A percentile compares a stretch with the other conserved stretches of the same genome.
Conservation (phyloP, 345 rosid species). For the Citrus glauca region DNA sequence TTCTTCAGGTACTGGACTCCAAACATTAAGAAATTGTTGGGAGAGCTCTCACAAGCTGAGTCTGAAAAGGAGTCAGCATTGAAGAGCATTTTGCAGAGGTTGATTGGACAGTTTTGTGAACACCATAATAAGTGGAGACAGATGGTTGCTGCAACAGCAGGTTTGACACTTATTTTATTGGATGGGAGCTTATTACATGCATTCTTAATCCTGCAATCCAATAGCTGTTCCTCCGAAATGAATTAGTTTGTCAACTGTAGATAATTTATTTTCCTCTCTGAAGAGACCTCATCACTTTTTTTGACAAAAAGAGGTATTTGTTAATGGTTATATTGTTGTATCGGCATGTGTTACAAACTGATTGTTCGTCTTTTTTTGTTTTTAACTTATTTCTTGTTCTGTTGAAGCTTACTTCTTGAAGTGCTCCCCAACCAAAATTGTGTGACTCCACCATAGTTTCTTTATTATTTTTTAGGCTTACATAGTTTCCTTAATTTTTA, state of each 20-base stretch:
- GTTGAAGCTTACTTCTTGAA: neutral
- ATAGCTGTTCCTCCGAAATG: neutral
- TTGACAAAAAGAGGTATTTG: neutral
- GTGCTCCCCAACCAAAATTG: neutral
- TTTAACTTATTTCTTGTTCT: neutral
- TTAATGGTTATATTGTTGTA: neutral
- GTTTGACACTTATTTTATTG: slow-evolving; percentile 29
- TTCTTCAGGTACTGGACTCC: slow-evolving; percentile 90
- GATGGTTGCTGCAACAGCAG: slow-evolving; percentile 72
- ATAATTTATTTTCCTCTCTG: neutral
- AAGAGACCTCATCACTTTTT: neutral
- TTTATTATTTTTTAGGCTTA: too few species aligned
- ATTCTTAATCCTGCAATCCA: neutral
- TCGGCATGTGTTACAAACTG: neutral
- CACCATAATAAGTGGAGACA: slow-evolving; percentile 81
- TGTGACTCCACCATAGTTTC: neutral
- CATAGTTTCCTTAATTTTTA: too few species aligned
- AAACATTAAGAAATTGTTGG: slow-evolving; percentile 59
- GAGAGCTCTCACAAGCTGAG: slow-evolving; percentile 74
- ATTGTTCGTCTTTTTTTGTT: neutral
- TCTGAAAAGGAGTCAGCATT: slow-evolving; percentile 73
- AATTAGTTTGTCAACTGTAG: neutral
- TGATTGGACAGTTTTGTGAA: slow-evolving; percentile 67
- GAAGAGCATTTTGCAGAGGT: slow-evolving; percentile 74
- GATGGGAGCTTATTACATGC: neutral